These are phyloP conservation scores for Fusarium liriodendri DNA, from an alignment of 2,329 filamentous ascomycete genomes.

Conservation along the genomic window DNA sequence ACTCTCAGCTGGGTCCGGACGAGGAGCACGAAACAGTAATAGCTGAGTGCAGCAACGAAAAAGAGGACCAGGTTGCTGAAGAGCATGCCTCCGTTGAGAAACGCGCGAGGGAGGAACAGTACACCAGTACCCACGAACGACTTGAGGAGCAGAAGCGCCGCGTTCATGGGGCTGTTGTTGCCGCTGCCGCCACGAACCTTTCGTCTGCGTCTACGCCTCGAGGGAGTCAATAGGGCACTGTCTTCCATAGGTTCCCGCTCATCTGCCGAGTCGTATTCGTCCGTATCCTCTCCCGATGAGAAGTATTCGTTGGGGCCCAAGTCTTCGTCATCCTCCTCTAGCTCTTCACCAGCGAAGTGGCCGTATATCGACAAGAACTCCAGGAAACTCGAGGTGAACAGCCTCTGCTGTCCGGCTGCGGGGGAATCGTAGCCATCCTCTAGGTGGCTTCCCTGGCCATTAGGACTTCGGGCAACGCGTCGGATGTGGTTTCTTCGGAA, in stretches of 20 bases:
- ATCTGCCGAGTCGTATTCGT: slow-evolving; percentile 71
- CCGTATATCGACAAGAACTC: slow-evolving; percentile 96
- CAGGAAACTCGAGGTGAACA: slow-evolving; percentile 92
- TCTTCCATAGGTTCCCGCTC: slow-evolving; percentile 87
- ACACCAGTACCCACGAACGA: slow-evolving; percentile 98
- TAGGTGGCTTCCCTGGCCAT: slow-evolving; percentile 45
- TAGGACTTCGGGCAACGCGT: slow-evolving; percentile 75
- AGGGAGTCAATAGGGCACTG: slow-evolving; percentile 84
- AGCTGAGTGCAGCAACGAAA: slow-evolving; percentile 85
- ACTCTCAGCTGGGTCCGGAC: slow-evolving; percentile 87
- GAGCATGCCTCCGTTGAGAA: slow-evolving; percentile 95
- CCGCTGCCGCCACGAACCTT: slow-evolving; percentile 80
- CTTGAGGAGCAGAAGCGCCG: slow-evolving; percentile 88
- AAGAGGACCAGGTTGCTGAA: slow-evolving; percentile 96
- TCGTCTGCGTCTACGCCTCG: slow-evolving; percentile 77
- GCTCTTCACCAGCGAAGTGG: slow-evolving; percentile 95
- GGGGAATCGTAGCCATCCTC: slow-evolving; percentile 52
- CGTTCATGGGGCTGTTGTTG: slow-evolving; percentile 81
- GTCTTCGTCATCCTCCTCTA: slow-evolving; percentile 96
- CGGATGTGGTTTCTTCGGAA: slow-evolving; percentile 92
- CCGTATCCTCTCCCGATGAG: slow-evolving; percentile 77
- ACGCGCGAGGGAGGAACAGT: slow-evolving; percentile 90
- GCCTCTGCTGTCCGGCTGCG: slow-evolving; percentile 54
- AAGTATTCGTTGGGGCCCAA: slow-evolving; percentile 92
- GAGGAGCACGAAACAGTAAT: slow-evolving; percentile 96